These are phyloP conservation scores for Botrytis byssoidea DNA, from an alignment of 2,329 filamentous ascomycete species.

Conservation along the genomic window DNA sequence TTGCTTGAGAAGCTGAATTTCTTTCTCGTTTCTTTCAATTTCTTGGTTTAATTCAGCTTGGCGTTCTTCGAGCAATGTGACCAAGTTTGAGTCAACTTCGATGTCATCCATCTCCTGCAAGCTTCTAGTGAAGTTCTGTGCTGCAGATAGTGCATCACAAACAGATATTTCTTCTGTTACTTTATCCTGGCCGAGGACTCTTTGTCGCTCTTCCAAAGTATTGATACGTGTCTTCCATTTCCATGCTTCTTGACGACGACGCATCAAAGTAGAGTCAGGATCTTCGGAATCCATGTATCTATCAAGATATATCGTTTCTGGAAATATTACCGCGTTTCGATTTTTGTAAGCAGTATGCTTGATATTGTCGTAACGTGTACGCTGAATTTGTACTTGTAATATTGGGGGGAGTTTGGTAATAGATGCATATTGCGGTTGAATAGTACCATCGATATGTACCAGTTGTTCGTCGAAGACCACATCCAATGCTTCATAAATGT, in stretches of 20 bases:
- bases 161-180: constrained; percentile 32
- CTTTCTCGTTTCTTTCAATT: constrained; percentile 45
- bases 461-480: constrained; percentile 79
- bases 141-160: constrained; percentile 33
- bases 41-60: constrained; percentile 47
- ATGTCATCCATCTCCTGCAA: constrained; percentile 46
- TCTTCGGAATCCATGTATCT: constrained; percentile 73
- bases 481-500: constrained; percentile 82
- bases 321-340: constrained; percentile 73
- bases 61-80: constrained; percentile 46
- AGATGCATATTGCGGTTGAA: constrained; percentile 64
- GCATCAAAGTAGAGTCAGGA: constrained; percentile 57
- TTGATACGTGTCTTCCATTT: constrained; percentile 64
- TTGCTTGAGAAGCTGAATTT: constrained; percentile 47
- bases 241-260: constrained; percentile 70
- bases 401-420: constrained; percentile 79
- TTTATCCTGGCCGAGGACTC: constrained; percentile 26
- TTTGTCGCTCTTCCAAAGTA: constrained; percentile 47
- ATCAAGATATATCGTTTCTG: constrained; percentile 80
- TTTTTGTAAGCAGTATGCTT: constrained; percentile 66
- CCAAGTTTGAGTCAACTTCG: constrained; percentile 44
- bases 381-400: constrained; percentile 84
- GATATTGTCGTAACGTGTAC: constrained; percentile 68
- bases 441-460: constrained; percentile 62
- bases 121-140: constrained; percentile 45